A percentile compares a stretch with the other conserved stretches of the same genome.
Conservation (phyloP, 306 rosid genomes). For the Gastrolobium bilobum region DNA sequence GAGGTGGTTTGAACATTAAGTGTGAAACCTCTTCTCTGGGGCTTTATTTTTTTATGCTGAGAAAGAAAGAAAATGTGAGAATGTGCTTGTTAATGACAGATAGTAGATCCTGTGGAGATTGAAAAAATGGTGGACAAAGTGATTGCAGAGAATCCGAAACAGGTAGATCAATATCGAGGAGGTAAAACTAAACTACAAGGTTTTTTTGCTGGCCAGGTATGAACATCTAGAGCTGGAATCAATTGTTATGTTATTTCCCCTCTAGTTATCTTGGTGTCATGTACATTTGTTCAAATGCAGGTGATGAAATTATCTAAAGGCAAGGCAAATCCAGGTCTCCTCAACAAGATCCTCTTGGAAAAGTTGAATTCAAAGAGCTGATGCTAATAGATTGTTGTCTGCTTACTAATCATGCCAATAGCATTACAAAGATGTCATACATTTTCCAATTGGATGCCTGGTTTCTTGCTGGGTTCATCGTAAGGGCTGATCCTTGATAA, state of each 20-base stretch:
- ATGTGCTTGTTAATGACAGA: constrained; percentile 59
- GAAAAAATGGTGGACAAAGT: constrained; percentile 85
- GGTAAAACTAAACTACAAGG: constrained; percentile 93
- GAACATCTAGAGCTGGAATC: constrained; percentile 40
- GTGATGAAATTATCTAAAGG: constrained; percentile 94
- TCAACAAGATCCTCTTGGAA: constrained; percentile 87
- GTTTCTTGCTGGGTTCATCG: constrained; percentile 8
- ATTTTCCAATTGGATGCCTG: not conserved
- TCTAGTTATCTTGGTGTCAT: constrained; percentile 16
- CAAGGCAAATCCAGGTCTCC: constrained; percentile 90
- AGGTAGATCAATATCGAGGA: constrained; percentile 83
- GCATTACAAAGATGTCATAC: not conserved
- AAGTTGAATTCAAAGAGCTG: constrained; percentile 80
- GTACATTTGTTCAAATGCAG: constrained; percentile 51
- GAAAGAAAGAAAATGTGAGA: constrained; percentile 27
- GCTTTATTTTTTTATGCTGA: constrained; percentile 17
- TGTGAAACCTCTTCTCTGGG: constrained; percentile 7
- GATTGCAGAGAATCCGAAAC: constrained; percentile 88
- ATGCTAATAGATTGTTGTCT: constrained; percentile 35
- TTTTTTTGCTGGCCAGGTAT: constrained; percentile 93
- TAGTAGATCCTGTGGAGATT: constrained; percentile 83
- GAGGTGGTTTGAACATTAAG: not conserved
- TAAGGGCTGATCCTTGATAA: constrained; percentile 25
- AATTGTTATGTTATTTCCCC: not conserved
- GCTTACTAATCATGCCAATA: constrained; percentile 13